Base-by-base conservation (phyloP, 495 filamentous ascomycete species). In the Penicillium longicatenatum region DNA sequence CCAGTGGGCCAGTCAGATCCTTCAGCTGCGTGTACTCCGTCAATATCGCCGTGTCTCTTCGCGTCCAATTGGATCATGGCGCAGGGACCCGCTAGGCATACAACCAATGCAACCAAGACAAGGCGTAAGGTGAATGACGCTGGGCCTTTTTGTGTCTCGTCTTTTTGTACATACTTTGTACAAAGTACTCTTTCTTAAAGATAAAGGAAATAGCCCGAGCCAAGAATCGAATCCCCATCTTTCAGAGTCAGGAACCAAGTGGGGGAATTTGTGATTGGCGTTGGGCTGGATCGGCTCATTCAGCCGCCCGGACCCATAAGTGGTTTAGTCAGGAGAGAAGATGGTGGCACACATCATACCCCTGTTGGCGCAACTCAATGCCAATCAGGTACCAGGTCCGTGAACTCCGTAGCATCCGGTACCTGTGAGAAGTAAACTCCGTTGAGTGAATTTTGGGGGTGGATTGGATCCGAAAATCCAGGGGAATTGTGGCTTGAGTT, bases 351-450 rank as follows among this genome's bases (percentile, higher is more conserved):
- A 26, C 14, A 30, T 46, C 21, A 46, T 10, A 12, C 54, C 54
- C 54, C 54, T 57, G 24, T 44, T 39, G 53, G 53, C 44, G 21
- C 21, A 55, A 55, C 30, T 48, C 12, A 7, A 41, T 48, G 35
- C 45, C 45, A 48, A 48, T 48, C 45, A 26, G 12, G 9, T 11
- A 4, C 29, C 24, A n/a, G 24, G 16, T n/a, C 2, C 17, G 31
- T 50, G 21, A 22, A 26, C 26, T 50, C 54, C 47, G 46, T n/a
- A 2, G 7, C 8, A 21, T 50, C 45, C 31, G 49, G 49, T 51
- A 51, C 49, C 49, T 51, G 49, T 35, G 50, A 52, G 33, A n/a
- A 46, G 19, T 44, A 9, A 44, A 24, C 7, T 6, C 17, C n/a
- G 21, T 1, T 39, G 16, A 22, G 17, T 30, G 49, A 35, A 35